Conservation (phyloP, 176 grass and related monocot species). For the Pontederia crassipes region DNA sequence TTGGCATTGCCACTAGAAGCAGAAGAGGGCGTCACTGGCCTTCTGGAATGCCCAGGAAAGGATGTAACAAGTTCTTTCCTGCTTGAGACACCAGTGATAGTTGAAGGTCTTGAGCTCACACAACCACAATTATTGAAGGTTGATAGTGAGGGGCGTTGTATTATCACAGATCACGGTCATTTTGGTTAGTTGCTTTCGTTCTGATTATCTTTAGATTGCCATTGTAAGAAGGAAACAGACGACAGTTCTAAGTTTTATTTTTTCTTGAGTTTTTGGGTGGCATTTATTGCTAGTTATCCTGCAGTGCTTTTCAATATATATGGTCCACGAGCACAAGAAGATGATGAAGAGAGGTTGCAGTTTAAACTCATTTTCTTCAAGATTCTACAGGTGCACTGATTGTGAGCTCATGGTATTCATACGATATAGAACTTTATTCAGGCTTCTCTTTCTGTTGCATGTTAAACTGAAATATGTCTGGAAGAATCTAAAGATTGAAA, state of each 20-base stretch:
- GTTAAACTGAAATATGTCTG: background rate
- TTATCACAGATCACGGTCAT: slow-evolving; percentile 91
- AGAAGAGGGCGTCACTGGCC: slow-evolving; percentile 84
- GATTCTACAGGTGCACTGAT: slow-evolving; percentile 58
- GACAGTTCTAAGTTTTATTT: background rate
- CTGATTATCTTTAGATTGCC: background rate
- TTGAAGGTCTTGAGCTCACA: slow-evolving; percentile 54
- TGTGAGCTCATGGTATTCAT: background rate
- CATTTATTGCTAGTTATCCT: slow-evolving; percentile 14
- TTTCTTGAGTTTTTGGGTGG: background rate
- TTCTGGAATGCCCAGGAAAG: slow-evolving; percentile 38
- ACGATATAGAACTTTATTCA: background rate
- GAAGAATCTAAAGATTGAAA: too few species aligned
- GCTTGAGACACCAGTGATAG: slow-evolving; percentile 31
- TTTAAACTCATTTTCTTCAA: slow-evolving; percentile 95
- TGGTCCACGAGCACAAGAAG: slow-evolving; percentile 66
- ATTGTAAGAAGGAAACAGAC: too few species aligned
- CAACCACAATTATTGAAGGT: slow-evolving; percentile 60
- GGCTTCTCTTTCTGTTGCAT: background rate
- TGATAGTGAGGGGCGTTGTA: slow-evolving; percentile 76
- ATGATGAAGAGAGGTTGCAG: slow-evolving; percentile 57
- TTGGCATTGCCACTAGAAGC: slow-evolving; percentile 71
- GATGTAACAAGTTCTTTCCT: slow-evolving; percentile 36
- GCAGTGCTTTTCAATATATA: slow-evolving; percentile 95
- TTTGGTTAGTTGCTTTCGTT: slow-evolving; percentile 47